Percentiles rank a stretch among this genome's conserved stretches.
phyloP scores from a whole-genome alignment of 768 basidiomycete species.

The Pholiota microspora region DNA sequence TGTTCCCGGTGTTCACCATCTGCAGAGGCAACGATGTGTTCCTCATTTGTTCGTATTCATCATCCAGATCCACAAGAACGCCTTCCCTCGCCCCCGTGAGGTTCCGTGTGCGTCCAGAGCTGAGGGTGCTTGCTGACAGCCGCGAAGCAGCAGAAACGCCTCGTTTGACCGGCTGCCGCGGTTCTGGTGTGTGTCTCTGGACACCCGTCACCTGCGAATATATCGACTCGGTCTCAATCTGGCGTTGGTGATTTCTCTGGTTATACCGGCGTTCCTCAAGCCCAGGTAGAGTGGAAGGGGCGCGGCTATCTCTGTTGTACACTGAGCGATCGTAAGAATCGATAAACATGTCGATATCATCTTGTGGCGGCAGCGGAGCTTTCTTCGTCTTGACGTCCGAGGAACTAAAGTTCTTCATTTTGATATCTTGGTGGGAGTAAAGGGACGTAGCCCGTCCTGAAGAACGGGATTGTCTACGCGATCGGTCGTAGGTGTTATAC shows the following conservation, averaged over 20 bases:
- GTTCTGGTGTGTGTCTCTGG: slow-evolving; percentile 59
- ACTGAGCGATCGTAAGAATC: slow-evolving; percentile 48
- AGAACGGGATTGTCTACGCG: background rate
- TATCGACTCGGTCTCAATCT: slow-evolving; percentile 39
- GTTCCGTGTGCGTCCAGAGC: slow-evolving; percentile 12
- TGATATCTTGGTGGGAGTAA: slow-evolving; percentile 38
- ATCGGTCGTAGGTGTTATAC: slow-evolving; percentile 20
- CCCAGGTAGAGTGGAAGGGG: slow-evolving; percentile 43
- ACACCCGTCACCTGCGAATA: slow-evolving; percentile 71
- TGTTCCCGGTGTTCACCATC: slow-evolving; percentile 6
- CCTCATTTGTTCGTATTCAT: slow-evolving; percentile 12
- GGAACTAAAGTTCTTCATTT: slow-evolving; percentile 45
- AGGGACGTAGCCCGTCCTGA: slow-evolving; percentile 15
- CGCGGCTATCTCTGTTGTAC: slow-evolving; percentile 33
- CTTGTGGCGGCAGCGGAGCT: slow-evolving; percentile 32
- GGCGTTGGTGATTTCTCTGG: slow-evolving; percentile 18
- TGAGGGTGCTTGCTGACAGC: slow-evolving; percentile 15
- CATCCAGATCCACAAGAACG: slow-evolving; percentile 23
- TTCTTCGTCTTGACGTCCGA: slow-evolving; percentile 28
- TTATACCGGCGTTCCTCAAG: slow-evolving; percentile 25
- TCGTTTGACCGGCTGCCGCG: slow-evolving; percentile 68
- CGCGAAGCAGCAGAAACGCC: slow-evolving; percentile 22
- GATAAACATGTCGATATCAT: slow-evolving; percentile 56
- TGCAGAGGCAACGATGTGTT: slow-evolving; percentile 16
- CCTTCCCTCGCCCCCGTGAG: slow-evolving; percentile 14